phyloP scores from a whole-genome alignment of 495 filamentous ascomycete genomes.

The Talaromyces trachyspermus region DNA sequence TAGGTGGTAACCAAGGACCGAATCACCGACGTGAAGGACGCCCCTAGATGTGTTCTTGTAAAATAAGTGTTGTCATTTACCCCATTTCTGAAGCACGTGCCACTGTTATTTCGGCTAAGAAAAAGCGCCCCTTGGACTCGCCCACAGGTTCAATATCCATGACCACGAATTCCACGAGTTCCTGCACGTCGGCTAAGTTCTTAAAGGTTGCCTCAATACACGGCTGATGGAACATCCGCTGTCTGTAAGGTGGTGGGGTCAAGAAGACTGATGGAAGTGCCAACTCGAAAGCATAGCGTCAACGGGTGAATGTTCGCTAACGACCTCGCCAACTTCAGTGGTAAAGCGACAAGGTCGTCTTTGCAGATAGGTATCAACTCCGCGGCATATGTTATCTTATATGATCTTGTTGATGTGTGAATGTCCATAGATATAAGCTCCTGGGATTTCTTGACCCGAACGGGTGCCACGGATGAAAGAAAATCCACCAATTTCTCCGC shows the following conservation, averaged over 20 bases:
- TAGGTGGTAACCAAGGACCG: slow-evolving; percentile 84
- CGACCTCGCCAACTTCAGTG: slow-evolving; percentile 74
- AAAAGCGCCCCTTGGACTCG: slow-evolving; percentile 67
- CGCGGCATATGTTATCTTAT: slow-evolving; percentile 85
- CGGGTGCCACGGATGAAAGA: slow-evolving; percentile 70
- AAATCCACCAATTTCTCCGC: slow-evolving; percentile 93
- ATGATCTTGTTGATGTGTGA: slow-evolving; percentile 80
- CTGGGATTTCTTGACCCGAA: slow-evolving; percentile 74
- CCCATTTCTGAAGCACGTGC: slow-evolving; percentile 87
- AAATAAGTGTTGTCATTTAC: slow-evolving; percentile 80
- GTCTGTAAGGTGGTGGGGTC: slow-evolving; percentile 89
- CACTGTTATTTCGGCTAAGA: slow-evolving; percentile 78
- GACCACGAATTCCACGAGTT: slow-evolving; percentile 85
- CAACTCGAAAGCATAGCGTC: slow-evolving; percentile 78
- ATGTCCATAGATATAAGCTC: slow-evolving; percentile 91
- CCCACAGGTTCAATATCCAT: slow-evolving; percentile 87
- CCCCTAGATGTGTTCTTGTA: slow-evolving; percentile 83
- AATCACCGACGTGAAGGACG: slow-evolving; percentile 83
- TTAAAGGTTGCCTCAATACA: slow-evolving; percentile 86
- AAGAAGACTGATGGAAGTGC: slow-evolving; percentile 80
- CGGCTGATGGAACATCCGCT: slow-evolving; percentile 67
- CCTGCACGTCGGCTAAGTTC: slow-evolving; percentile 73
- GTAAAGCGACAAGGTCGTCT: slow-evolving; percentile 90
- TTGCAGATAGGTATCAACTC: slow-evolving; percentile 92
- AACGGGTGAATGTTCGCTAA: slow-evolving; percentile 82